phyloP scores from a whole-genome alignment of 495 filamentous ascomycete genomes.

The Xylaria scruposa region DNA sequence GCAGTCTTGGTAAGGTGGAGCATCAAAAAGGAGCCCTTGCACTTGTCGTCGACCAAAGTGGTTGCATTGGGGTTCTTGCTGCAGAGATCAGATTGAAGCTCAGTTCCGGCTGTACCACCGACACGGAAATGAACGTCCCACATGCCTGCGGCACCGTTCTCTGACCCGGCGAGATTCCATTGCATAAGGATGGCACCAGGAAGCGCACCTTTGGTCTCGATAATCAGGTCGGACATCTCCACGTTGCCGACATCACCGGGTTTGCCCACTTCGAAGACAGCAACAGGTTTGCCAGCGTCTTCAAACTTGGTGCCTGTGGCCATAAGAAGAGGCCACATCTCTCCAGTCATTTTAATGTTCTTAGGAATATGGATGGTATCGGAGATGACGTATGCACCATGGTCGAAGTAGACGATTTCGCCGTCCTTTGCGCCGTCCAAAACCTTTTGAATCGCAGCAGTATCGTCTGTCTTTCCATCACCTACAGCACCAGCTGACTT shows the following conservation, averaged over 20 bases:
- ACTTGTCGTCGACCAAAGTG: conserved; percentile 60
- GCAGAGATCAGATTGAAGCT: conserved; percentile 79
- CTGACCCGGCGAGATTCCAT: conserved; percentile 79
- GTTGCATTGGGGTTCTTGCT: conserved; percentile 69
- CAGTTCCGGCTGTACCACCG: conserved; percentile 81
- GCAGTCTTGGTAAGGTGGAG: conserved; percentile 76
- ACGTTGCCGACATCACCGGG: conserved; percentile 78
- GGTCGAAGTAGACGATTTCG: conserved; percentile 89
- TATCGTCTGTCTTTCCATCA: conserved; percentile 74
- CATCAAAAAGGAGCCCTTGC: conserved; percentile 80
- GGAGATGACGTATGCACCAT: conserved; percentile 86
- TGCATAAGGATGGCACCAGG: conserved; percentile 89
- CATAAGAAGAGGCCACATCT: conserved; percentile 90
- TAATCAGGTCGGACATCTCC: conserved; percentile 85
- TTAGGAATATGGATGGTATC: conserved; percentile 83
- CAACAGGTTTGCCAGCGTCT: conserved; percentile 70
- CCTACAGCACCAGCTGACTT: conserved; percentile 80
- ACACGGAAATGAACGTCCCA: conserved; percentile 94
- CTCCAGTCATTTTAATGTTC: conserved; percentile 83
- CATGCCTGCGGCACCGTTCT: conserved; percentile 75
- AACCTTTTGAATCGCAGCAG: conserved; percentile 71
- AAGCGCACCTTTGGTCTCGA: conserved; percentile 76
- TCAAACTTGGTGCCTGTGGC: conserved; percentile 74
- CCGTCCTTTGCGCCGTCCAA: conserved; percentile 65
- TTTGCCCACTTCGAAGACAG: conserved; percentile 79